Conservation (phyloP, 441 rosid genomes). For the Kokia cookei region DNA sequence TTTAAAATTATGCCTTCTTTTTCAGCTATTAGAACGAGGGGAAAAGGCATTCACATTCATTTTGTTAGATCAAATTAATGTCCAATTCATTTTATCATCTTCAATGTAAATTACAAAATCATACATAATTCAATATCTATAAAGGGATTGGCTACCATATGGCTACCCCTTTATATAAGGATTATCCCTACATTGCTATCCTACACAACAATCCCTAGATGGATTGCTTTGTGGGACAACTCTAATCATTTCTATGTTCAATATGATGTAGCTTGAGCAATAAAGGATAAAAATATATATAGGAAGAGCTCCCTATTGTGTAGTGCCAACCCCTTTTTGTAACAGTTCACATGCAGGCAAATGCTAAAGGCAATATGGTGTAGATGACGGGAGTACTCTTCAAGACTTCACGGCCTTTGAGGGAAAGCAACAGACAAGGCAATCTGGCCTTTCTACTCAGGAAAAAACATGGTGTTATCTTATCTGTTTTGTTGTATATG, state of each 20-base stretch:
- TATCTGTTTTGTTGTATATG: conserved; percentile 3
- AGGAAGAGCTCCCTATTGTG: neutral
- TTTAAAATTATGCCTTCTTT: neutral
- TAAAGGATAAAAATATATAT: neutral
- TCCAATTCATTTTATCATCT: neutral
- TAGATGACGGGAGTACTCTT: neutral
- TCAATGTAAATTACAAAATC: neutral
- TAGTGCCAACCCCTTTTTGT: neutral
- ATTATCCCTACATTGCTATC: neutral
- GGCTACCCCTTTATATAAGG: conserved; percentile 4
- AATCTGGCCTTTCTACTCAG: neutral
- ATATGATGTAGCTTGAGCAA: neutral
- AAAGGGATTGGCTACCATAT: neutral
- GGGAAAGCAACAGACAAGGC: conserved; percentile 22
- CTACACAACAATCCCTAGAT: conserved; percentile 9
- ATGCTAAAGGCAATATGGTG: neutral
- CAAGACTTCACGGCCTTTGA: conserved; percentile 11
- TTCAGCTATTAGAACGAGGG: neutral
- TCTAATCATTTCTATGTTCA: neutral
- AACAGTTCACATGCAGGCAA: neutral
- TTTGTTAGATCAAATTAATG: neutral
- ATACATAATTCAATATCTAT: neutral
- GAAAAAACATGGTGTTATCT: neutral
- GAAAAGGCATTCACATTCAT: too few species aligned
- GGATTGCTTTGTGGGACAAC: conserved; percentile 21